These are phyloP conservation scores for Yamadazyma sp. DNA, from an alignment of 1,139 yeast species.

Conservation along the genomic window DNA sequence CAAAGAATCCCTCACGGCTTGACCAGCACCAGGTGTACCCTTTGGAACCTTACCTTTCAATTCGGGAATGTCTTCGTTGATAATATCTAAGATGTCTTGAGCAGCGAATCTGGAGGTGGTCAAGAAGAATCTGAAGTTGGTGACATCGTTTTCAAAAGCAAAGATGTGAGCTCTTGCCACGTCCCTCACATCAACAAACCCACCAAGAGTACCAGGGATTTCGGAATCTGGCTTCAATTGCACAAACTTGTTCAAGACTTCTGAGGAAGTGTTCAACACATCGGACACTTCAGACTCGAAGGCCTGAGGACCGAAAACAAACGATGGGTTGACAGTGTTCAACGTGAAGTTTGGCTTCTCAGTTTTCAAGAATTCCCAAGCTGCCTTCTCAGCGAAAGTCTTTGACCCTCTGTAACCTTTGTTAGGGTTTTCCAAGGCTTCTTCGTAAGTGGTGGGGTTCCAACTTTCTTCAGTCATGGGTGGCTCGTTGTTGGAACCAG, in stretches of 20 bases:
- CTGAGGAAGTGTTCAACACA: conserved; percentile 45
- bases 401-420: conserved; percentile 34
- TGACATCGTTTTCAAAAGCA: conserved; percentile 32
- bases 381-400: conserved; percentile 38
- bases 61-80: conserved; percentile 25
- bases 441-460: conserved; percentile 39
- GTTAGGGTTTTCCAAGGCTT: conserved; percentile 21
- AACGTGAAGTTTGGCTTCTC: conserved; percentile 27
- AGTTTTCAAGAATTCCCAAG: conserved; percentile 49
- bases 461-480: conserved; percentile 32
- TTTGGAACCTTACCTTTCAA: conserved; percentile 39
- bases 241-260: conserved; percentile 24
- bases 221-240: conserved; percentile 17
- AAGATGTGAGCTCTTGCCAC: conserved; percentile 51
- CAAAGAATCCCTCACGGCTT: conserved; percentile 20
- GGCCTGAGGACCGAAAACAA: conserved; percentile 42
- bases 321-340: conserved; percentile 29
- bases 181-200: conserved; percentile 52
- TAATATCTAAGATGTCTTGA: conserved; percentile 37
- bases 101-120: conserved; percentile 31
- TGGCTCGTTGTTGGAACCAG: conserved; percentile 1
- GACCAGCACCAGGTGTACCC: conserved; percentile 42
- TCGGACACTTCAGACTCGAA: conserved; percentile 27
- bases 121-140: conserved; percentile 38
- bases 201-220: conserved; percentile 18